These are phyloP conservation scores for Kodamaea derodonti DNA, from an alignment of 1,139 yeast genomes.

Conservation along the genomic window DNA sequence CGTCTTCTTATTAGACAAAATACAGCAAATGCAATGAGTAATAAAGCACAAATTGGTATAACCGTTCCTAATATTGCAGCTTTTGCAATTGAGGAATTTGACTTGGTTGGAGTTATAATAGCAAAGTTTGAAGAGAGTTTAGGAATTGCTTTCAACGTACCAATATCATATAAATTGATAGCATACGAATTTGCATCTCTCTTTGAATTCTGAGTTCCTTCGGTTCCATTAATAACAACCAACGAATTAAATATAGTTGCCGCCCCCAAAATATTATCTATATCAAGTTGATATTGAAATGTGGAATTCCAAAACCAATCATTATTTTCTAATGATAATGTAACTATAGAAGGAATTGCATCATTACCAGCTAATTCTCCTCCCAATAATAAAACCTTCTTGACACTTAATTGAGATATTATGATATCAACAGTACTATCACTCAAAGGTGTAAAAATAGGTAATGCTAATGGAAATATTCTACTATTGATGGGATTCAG, in stretches of 20 bases:
- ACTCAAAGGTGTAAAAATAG: constrained; percentile 31
- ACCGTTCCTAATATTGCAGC: constrained; percentile 37
- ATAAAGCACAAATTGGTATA: constrained; percentile 25
- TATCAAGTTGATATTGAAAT: constrained; percentile 12
- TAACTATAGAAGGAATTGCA: constrained; percentile 40
- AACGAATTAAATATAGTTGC: constrained; percentile 43
- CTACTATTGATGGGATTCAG: constrained; percentile 41
- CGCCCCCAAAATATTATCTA: constrained; percentile 34
- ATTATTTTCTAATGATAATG: constrained; percentile 28
- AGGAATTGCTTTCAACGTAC: constrained; percentile 18
- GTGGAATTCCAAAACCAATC: constrained; percentile 43
- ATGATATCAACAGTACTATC: constrained; percentile 18
- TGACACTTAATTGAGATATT: constrained; percentile 19
- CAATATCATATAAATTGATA: constrained; percentile 24
- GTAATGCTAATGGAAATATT: constrained; percentile 43
- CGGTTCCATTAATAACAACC: constrained; percentile 28
- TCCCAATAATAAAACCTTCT: constrained; percentile 33
- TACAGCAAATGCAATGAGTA: constrained; percentile 16
- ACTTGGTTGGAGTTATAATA: constrained; percentile 4
- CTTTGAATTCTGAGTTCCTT: constrained; percentile 3
- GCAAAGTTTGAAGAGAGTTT: constrained; percentile 16
- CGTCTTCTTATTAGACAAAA: constrained; percentile 20
- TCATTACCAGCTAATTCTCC: constrained; percentile 26
- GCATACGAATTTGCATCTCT: constrained; percentile 16
- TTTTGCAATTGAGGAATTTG: constrained; percentile 12